phyloP scores from a whole-genome alignment of 306 rosid species.

The Cucumis cinereus region DNA sequence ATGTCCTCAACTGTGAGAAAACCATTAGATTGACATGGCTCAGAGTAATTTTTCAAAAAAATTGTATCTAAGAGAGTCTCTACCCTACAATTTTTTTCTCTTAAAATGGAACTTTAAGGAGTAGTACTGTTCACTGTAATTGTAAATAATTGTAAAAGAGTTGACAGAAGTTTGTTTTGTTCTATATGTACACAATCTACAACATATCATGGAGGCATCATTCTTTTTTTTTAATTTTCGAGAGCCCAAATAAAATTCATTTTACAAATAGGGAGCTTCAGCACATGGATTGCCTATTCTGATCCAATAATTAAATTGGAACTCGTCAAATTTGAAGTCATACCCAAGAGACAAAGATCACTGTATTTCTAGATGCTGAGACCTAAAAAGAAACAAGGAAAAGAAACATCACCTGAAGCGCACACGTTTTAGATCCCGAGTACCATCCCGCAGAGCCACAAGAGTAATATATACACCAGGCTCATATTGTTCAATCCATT shows the following conservation, averaged over 20 bases:
- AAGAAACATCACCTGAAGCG: slow-evolving; percentile 68
- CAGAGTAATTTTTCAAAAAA: not conserved
- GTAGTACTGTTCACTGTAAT: not conserved
- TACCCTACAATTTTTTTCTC: not conserved
- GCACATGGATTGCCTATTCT: slow-evolving; percentile 4
- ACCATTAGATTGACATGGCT: not conserved
- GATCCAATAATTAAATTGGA: not conserved
- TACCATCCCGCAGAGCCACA: slow-evolving; percentile 71
- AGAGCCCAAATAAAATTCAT: not conserved
- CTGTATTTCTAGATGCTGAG: slow-evolving; percentile 3
- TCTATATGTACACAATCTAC: not conserved
- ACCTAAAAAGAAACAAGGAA: not conserved
- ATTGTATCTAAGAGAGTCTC: not conserved
- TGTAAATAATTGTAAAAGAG: not conserved
- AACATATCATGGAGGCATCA: not conserved
- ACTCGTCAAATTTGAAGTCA: not conserved
- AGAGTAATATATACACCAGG: slow-evolving; percentile 97
- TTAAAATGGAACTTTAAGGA: not conserved
- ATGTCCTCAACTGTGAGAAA: not conserved
- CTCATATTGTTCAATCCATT: slow-evolving; percentile 96
- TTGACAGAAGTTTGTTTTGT: not conserved
- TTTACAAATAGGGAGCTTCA: not conserved
- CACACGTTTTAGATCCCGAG: slow-evolving; percentile 90
- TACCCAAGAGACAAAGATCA: not conserved
- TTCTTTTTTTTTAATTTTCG: not conserved